These are phyloP conservation scores for Middelhovenomyces tepae DNA, from an alignment of 805 yeast genomes.

Conservation along the genomic window DNA sequence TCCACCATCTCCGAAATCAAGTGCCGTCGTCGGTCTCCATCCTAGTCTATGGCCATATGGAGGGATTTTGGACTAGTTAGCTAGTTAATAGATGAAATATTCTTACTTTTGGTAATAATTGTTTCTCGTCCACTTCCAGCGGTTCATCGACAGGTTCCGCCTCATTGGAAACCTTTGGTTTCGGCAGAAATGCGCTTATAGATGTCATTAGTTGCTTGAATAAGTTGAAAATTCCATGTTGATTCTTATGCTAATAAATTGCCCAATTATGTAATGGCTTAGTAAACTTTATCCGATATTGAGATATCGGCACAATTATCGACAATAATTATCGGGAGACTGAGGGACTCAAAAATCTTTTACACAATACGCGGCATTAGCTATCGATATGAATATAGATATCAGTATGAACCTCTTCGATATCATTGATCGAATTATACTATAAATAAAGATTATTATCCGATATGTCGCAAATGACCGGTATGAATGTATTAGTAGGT, in stretches of 20 bases:
- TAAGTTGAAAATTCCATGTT: neutral
- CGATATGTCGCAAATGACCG: too few relatives aligned
- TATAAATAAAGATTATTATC: too few relatives aligned
- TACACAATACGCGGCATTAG: conserved; percentile 1
- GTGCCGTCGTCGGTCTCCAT: conserved; percentile 21
- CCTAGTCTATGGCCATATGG: conserved; percentile 22
- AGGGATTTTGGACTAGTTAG: conserved; percentile 10
- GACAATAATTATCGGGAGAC: conserved; percentile 3
- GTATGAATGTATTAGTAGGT: too few relatives aligned
- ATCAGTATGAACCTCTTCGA: too few relatives aligned
- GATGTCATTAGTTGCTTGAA: conserved; percentile 7
- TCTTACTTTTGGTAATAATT: too few relatives aligned
- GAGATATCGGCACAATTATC: conserved; percentile 6
- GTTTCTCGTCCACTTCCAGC: too few relatives aligned
- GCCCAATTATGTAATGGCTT: too few relatives aligned
- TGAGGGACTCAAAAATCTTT: conserved; percentile 7
- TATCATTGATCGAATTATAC: too few relatives aligned
- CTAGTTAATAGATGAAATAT: conserved; percentile 1
- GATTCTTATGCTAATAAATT: too few relatives aligned
- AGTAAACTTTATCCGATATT: neutral
- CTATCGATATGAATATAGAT: too few relatives aligned
- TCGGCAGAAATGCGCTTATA: conserved; percentile 12
- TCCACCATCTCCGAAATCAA: conserved; percentile 28
- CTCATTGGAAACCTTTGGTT: conserved; percentile 7
- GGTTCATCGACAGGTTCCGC: too few relatives aligned